A percentile compares a stretch with the other conserved stretches of the same genome.
phyloP scores from a whole-genome alignment of 2,329 filamentous ascomycete genomes.

The Lasiodiplodia sp. region DNA sequence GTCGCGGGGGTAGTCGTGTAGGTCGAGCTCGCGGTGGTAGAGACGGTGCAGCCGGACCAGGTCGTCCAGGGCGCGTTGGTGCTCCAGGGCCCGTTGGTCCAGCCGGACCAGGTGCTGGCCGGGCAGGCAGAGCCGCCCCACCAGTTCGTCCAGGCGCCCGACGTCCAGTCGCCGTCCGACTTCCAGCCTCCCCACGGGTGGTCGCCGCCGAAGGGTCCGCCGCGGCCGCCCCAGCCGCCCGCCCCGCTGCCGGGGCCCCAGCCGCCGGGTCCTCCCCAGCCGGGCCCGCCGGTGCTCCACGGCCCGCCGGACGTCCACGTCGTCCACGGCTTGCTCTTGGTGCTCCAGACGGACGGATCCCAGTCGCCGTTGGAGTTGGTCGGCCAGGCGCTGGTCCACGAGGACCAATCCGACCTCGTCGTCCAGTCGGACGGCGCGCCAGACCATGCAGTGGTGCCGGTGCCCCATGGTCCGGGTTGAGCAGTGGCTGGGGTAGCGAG shows the following conservation, averaged over 20 bases:
- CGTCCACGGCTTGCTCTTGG: slow-evolving; percentile 13
- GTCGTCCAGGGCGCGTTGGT: slow-evolving; percentile 46
- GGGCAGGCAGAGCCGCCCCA: slow-evolving; percentile 44
- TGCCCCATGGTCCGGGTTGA: slow-evolving; percentile 20
- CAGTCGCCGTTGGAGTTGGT: slow-evolving; percentile 12
- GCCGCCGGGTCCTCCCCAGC: slow-evolving; percentile 12
- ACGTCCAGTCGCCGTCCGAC: slow-evolving; percentile 37
- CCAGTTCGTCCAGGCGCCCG: slow-evolving; percentile 45
- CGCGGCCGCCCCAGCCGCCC: slow-evolving; percentile 36
- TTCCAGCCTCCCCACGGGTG: slow-evolving; percentile 40
- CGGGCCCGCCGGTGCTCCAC: slow-evolving; percentile 18
- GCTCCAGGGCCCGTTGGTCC: slow-evolving; percentile 46
- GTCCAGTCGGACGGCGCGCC: slow-evolving; percentile 21
- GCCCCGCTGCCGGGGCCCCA: slow-evolving; percentile 31
- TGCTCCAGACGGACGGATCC: slow-evolving; percentile 16
- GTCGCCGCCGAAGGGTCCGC: slow-evolving; percentile 34
- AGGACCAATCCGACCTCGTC: slow-evolving; percentile 19
- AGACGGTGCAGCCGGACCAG: slow-evolving; percentile 43
- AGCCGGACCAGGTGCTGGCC: slow-evolving; percentile 45
- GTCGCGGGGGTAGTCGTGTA: slow-evolving; percentile 42
- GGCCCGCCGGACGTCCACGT: slow-evolving; percentile 10
- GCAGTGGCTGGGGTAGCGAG: slow-evolving; percentile 15
- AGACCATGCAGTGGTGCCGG: slow-evolving; percentile 17
- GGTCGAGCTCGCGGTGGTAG: slow-evolving; percentile 42
- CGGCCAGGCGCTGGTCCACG: slow-evolving; percentile 18